A percentile compares a stretch with the other conserved stretches of the same genome.
Evolutionary conservation across 495 filamentous ascomycete genomes (phyloP).

Genomic region (Penicillium bovifimosum): DNA sequence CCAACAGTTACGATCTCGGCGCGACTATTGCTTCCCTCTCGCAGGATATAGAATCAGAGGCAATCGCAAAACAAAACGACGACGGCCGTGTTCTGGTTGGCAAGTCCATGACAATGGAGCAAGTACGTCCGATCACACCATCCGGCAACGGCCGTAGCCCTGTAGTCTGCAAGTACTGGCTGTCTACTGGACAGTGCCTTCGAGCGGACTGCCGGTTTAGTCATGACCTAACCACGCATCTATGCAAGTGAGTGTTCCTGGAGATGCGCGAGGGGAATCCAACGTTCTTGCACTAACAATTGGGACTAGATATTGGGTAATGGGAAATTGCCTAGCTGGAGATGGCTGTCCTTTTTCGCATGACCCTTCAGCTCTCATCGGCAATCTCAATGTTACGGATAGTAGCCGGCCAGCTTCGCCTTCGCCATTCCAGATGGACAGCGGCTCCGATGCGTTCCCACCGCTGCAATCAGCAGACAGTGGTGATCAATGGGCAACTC

Average conservation of each 20-base stretch:
- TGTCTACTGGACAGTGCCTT: slow-evolving; percentile 87
- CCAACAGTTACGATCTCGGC: slow-evolving; percentile 87
- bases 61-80: slow-evolving; percentile 26
- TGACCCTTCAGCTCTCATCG: slow-evolving; percentile 78
- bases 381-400: slow-evolving; percentile 59
- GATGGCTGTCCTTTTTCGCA: slow-evolving; percentile 96
- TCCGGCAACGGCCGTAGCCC: slow-evolving; percentile 65
- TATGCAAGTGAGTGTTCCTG: slow-evolving; percentile 82
- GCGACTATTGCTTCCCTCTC: slow-evolving; percentile 84
- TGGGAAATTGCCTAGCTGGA: slow-evolving; percentile 92
- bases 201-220: slow-evolving; percentile 96
- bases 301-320: slow-evolving; percentile 77
- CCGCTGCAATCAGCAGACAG: slow-evolving; percentile 51
- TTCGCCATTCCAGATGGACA: slow-evolving; percentile 72
- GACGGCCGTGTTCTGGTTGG: slow-evolving; percentile 67
- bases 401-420: slow-evolving; percentile 35
- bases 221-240: slow-evolving; percentile 88
- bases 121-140: slow-evolving; percentile 66
- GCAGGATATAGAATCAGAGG: slow-evolving; percentile 45
- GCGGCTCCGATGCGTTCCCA: slow-evolving; percentile 74
- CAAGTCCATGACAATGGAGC: slow-evolving; percentile 78
- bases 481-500: slow-evolving; percentile 56
- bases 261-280: background rate
- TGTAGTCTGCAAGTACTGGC: slow-evolving; percentile 92
- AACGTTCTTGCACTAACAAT: slow-evolving; percentile 1